Conservation (phyloP, 2,329 filamentous ascomycete genomes). For the Metarhizium robertsii region DNA sequence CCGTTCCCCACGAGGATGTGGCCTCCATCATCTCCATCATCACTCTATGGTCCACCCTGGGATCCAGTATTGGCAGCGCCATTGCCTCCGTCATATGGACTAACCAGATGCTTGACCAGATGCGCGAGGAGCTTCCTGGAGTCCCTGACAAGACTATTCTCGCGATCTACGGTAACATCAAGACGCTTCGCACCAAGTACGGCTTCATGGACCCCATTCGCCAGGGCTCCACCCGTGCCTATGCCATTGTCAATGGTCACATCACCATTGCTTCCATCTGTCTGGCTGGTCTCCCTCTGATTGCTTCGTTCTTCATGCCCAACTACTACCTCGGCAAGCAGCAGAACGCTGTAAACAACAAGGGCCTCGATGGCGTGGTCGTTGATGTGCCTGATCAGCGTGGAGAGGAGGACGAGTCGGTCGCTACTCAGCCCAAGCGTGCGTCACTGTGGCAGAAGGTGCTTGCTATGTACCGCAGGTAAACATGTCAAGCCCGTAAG, state of each 20-base stretch:
- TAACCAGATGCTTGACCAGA: conserved; percentile 24
- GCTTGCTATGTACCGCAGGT: too few relatives aligned
- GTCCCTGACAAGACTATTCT: conserved; percentile 14
- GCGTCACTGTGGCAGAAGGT: too few relatives aligned
- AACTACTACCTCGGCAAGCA: conserved; percentile 27
- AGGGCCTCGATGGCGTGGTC: conserved; percentile 19
- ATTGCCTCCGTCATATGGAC: conserved; percentile 18
- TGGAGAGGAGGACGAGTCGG: too few relatives aligned
- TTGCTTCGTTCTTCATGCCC: conserved; percentile 29
- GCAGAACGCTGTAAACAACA: conserved; percentile 25
- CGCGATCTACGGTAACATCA: conserved; percentile 25
- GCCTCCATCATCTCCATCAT: conserved; percentile 27
- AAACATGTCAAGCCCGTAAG: too few relatives aligned
- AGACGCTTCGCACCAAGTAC: conserved; percentile 21
- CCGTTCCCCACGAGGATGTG: conserved; percentile 32
- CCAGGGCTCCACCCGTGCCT: conserved; percentile 27
- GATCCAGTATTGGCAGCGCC: conserved; percentile 27
- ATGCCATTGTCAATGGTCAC: conserved; percentile 24
- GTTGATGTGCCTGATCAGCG: conserved; percentile 12
- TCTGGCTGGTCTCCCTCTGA: conserved; percentile 20
- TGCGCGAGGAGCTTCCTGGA: conserved; percentile 20
- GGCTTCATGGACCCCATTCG: conserved; percentile 23
- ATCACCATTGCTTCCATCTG: conserved; percentile 22
- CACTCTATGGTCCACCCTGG: conserved; percentile 29
- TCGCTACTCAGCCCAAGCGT: too few relatives aligned